phyloP scores from a whole-genome alignment of 1,284 basidiomycete genomes.

The Cerrena zonata region DNA sequence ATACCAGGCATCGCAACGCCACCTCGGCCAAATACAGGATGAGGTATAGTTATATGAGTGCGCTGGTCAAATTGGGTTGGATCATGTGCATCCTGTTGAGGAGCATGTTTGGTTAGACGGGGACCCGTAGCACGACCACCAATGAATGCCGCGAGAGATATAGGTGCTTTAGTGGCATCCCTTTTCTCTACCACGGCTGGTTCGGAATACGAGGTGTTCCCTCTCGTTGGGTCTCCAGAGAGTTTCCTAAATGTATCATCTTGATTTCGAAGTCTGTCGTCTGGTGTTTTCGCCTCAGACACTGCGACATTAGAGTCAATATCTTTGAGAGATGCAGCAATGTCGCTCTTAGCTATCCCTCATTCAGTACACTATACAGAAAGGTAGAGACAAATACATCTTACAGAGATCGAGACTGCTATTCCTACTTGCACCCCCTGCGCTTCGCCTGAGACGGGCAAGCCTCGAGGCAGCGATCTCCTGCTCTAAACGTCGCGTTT shows the following conservation, averaged over 20 bases:
- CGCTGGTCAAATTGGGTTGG: slow-evolving; percentile 61
- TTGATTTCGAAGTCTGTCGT: slow-evolving; percentile 38
- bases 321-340: slow-evolving; percentile 19
- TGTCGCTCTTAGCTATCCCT: slow-evolving; percentile 18
- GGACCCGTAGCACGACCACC: slow-evolving; percentile 70
- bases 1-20: slow-evolving; percentile 71
- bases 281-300: slow-evolving; percentile 26
- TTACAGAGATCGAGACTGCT: slow-evolving; percentile 43
- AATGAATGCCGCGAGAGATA: slow-evolving; percentile 73
- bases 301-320: slow-evolving; percentile 17
- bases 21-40: slow-evolving; percentile 68
- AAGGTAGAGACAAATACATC: slow-evolving; percentile 11
- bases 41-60: slow-evolving; percentile 45
- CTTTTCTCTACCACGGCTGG: slow-evolving; percentile 12
- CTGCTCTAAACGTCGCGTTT: slow-evolving; percentile 66
- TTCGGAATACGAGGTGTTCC: slow-evolving; percentile 11
- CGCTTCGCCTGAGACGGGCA: slow-evolving; percentile 58
- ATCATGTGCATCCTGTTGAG: slow-evolving; percentile 63
- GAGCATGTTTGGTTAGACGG: slow-evolving; percentile 60
- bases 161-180: slow-evolving; percentile 32
- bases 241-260: slow-evolving; percentile 43
- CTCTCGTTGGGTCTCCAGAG: slow-evolving; percentile 19
- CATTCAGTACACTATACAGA: neutral
- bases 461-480: slow-evolving; percentile 68
- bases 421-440: slow-evolving; percentile 37